A percentile compares a stretch with the other conserved stretches of the same genome.
These are phyloP conservation scores for Entomortierella lignicola DNA, from an alignment of 192 early-diverging fungal species.

Conservation along the genomic window DNA sequence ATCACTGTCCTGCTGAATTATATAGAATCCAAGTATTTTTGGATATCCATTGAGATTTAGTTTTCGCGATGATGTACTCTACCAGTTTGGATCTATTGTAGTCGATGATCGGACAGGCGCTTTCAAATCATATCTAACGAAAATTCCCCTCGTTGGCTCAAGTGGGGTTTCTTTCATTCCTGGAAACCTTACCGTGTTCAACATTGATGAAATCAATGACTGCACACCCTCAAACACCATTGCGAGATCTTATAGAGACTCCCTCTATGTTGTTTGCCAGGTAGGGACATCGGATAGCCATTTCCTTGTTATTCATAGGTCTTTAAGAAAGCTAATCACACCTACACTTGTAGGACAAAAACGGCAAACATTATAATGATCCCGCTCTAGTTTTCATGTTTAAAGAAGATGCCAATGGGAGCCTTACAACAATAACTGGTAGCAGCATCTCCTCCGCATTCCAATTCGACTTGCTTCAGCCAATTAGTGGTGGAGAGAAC, in stretches of 20 bases:
- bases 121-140: neutral
- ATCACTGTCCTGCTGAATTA: neutral
- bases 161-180: neutral
- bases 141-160: neutral
- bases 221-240: neutral
- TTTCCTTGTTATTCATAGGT: no score
- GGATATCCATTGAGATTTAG: neutral
- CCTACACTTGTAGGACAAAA: no score
- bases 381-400: no score
- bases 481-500: no score
- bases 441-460: no score
- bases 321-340: no score
- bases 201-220: neutral
- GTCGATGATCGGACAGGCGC: neutral
- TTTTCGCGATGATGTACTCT: neutral
- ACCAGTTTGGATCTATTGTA: slow-evolving; percentile 3
- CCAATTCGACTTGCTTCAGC: neutral
- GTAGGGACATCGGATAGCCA: no score
- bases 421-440: no score
- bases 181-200: neutral
- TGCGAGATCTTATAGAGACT: neutral
- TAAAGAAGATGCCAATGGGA: no score
- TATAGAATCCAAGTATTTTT: neutral
- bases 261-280: neutral
- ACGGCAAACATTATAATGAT: no score